Evolutionary conservation across 75 land plant species (phyloP).

Genomic region (Picea glauca): DNA sequence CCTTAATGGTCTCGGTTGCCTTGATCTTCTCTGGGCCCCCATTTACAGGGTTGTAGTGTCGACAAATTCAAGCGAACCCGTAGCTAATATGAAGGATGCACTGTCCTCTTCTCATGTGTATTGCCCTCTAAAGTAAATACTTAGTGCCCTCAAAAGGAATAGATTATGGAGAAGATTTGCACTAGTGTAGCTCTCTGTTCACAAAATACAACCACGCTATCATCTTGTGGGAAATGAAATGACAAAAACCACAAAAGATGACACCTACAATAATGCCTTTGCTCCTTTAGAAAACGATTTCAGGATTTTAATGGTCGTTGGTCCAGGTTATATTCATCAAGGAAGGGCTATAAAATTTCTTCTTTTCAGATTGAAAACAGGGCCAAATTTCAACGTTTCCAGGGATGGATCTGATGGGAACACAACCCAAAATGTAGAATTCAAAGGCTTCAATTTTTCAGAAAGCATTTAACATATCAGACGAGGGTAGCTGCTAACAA

Average conservation of each 20-base stretch:
- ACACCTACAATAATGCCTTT: no score
- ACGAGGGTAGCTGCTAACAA: no score
- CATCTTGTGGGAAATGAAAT: background rate
- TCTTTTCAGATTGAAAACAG: no score
- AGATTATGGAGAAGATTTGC: background rate
- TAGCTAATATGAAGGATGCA: background rate
- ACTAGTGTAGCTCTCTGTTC: background rate
- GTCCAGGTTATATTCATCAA: no score
- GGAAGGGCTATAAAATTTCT: no score
- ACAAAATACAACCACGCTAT: background rate
- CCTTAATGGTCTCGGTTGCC: slow-evolving; percentile 18
- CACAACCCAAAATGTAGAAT: no score
- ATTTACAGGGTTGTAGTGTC: background rate
- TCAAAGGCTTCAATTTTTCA: no score
- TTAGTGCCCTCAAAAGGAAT: background rate
- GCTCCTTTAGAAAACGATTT: no score
- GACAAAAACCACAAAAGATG: background rate
- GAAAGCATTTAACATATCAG: no score
- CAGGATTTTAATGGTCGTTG: no score
- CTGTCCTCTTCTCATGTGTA: background rate
- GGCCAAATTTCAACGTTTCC: background rate
- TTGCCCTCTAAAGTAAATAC: background rate
- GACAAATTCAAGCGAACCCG: background rate
- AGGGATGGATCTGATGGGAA: no score
- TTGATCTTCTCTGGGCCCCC: slow-evolving; percentile 6